phyloP scores from a whole-genome alignment of 1,139 yeast genomes.

The Geotrichum reessii region DNA sequence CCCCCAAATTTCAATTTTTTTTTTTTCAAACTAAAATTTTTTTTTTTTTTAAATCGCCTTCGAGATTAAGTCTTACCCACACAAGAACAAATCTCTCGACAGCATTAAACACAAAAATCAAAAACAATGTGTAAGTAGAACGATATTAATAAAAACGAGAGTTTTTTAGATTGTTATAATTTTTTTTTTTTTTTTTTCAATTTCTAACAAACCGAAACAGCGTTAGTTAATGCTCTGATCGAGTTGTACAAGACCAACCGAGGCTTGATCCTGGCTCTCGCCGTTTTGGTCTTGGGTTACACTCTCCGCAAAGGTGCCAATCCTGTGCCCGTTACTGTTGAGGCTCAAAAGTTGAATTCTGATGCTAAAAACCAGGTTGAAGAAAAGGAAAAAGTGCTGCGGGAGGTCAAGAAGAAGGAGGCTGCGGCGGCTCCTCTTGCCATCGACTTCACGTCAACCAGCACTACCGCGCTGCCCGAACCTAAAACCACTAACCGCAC shows the following conservation, averaged over 20 bases:
- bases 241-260: slow-evolving; percentile 1
- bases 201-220: not conserved
- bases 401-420: too few species aligned
- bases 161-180: too few species aligned
- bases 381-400: not conserved
- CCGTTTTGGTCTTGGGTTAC: not conserved
- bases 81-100: too few species aligned
- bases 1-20: not conserved
- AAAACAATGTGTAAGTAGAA: not conserved
- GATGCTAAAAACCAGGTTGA: not conserved
- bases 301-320: not conserved
- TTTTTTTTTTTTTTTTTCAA: not conserved
- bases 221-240: not conserved
- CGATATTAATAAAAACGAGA: too few species aligned
- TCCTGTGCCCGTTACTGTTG: not conserved
- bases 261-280: not conserved
- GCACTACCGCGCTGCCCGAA: slow-evolving; percentile 16
- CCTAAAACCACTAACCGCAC: slow-evolving; percentile 19
- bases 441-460: slow-evolving; percentile 42
- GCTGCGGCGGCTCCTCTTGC: slow-evolving; percentile 30
- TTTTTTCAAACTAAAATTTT: not conserved
- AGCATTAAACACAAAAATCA: not conserved
- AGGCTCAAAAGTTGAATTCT: not conserved
- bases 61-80: too few species aligned
- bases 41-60: too few species aligned